Evolutionary conservation across 371 early-diverging fungal genomes (phyloP).

Genomic region (Smittium mucronatum): DNA sequence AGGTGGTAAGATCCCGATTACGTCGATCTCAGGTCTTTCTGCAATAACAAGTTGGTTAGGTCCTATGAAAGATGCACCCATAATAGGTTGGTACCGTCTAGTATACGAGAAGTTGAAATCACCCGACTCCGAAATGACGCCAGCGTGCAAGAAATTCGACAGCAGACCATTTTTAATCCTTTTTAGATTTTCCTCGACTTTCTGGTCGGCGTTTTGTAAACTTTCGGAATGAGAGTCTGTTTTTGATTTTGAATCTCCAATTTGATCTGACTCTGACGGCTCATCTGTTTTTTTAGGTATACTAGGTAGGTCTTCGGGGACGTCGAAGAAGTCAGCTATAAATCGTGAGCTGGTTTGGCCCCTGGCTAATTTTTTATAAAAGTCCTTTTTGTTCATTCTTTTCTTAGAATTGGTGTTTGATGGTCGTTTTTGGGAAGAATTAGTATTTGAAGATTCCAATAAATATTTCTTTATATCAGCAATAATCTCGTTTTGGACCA

Average conservation of each 20-base stretch:
- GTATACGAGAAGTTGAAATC: conserved; percentile 47
- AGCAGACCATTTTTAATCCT: background rate
- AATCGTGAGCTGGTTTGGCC: too few species aligned
- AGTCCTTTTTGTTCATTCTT: background rate
- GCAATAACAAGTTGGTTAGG: conserved; percentile 62
- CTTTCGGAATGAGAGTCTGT: background rate
- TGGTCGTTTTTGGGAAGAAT: conserved; percentile 9
- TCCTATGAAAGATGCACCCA: conserved; percentile 56
- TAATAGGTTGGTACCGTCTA: conserved; percentile 67
- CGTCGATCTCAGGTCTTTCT: conserved; percentile 69
- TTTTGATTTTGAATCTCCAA: background rate
- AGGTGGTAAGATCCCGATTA: conserved; percentile 61
- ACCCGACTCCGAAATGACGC: conserved; percentile 30
- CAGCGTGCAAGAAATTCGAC: conserved; percentile 18
- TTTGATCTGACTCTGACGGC: background rate
- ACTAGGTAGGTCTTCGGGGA: background rate
- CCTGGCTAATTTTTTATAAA: too few species aligned
- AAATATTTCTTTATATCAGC: too few species aligned
- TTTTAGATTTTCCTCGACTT: background rate
- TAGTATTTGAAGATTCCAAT: conserved; percentile 19
- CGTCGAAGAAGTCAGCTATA: background rate
- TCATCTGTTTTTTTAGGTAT: background rate
- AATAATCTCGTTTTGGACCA: conserved; percentile 31
- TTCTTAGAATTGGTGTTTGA: background rate
- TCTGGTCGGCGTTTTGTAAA: background rate